Base-by-base conservation (phyloP, 371 early-diverging fungal species). In the Mortierella sp. region DNA sequence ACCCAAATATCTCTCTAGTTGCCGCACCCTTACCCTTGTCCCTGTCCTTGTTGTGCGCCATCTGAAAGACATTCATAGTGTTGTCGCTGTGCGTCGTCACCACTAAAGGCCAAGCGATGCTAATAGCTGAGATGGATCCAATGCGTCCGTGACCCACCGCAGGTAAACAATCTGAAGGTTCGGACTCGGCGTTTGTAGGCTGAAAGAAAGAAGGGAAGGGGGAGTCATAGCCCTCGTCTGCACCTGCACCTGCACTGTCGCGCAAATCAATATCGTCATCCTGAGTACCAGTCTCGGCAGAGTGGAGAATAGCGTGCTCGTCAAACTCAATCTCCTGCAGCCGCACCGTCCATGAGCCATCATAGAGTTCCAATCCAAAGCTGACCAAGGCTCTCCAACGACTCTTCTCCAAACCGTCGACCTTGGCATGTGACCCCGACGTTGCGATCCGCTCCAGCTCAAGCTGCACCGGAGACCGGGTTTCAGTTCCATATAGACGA, bases 51-150 rank as follows among this genome's bases (percentile, higher is more conserved):
- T 27, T 39, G 15, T 64, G 64, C 4, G 46, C 14, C 67, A 75
- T 69, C 44, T 49, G 70, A 49, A 75, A 75, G 26, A 75, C 76
- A 48, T 75, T 75, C 69, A 75, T 51, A 8, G 76, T 75, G 37
- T 75, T 75, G 41, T 75, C 76, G 17, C 61, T 49, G 19, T 75
- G 76, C 0, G 76, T 69, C 3, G 76, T 75, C 17, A 75, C 76
- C 12, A 75, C 60, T 30, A 60, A 69, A 0, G 76, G 76, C 60
- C 64, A 69, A 1, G 70, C 57, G n/a, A 75, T 68, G 2, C 54
- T 60, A 23, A 75, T 51, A 4, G 70, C 32, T 6, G 76, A 68
- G 34, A 75, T 64, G 2, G 61, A 11, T 11, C 66, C 66, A 19
- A 72, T 65, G 28, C 66, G 49, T 14, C 39, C 56, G 50, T 71